Evolutionary conservation across 1,284 basidiomycete species (phyloP), one percentile per base, ranked within the genome.

Genomic region (Schizophyllum amplum): DNA sequence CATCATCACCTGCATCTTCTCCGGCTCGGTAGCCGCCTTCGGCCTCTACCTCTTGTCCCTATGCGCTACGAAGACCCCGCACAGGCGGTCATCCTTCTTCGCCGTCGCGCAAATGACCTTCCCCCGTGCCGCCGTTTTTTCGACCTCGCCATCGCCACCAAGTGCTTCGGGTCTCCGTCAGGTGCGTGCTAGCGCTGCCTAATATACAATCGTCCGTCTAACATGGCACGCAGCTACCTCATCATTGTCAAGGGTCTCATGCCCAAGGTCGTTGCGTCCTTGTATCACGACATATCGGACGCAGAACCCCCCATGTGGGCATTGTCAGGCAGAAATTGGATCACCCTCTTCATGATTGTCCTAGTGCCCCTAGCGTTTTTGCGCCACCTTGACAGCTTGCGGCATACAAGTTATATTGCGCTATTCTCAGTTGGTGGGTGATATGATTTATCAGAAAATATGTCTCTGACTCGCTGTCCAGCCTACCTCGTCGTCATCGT

Each of bases 151-250:
- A 98, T 99, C 65, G 95, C 94, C 1, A 87, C 90, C 69, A 98
- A 98, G 70, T 98, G 94, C 70, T 96, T 96, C 68, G 97, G 97
- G 97, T 99, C 6, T 94, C 92, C 42, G 90, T 97, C 64, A 96
- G 93, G 77, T 92, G 71, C 54, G 79, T 59, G 21, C 57, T 23
- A 54, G 24, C 49, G 25, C 20, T n/a, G 33, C 24, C 25, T 57
- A 26, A 33, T 46, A 55, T 56, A 62, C 54, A 4, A 57, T 17
- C 20, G 24, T 25, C 55, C 54, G 49, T 59, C 56, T 56, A 42
- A 46, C 55, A 60, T 50, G 51, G 24, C 13, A 22, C 21, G 24
- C 65, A 92, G 90, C 66, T 96, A 95, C 68, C 79, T 95, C 55
- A 95, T 98, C 66, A 95, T 98, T 63, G 87, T 96, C 73, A 97